Evolutionary conservation across 2,329 filamentous ascomycete species (phyloP).

Genomic region (Penicillium sp.): DNA sequence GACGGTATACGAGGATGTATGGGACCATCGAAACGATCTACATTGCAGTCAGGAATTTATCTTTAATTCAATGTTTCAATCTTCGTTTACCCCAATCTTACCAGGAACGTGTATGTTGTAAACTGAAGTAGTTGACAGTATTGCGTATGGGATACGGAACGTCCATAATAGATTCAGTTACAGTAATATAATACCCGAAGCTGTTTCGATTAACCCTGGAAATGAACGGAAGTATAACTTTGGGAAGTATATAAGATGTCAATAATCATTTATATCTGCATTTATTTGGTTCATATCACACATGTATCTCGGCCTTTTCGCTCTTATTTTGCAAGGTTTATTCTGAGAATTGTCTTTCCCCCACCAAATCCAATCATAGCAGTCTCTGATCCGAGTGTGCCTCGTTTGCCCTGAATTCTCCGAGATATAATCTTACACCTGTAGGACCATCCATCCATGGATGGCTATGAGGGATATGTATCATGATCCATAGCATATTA

Average conservation of each 20-base stretch:
- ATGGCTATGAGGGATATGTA: background rate
- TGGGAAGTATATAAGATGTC: background rate
- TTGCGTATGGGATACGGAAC: slow-evolving; percentile 16
- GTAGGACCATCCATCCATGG: too few species aligned
- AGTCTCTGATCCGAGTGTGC: slow-evolving; percentile 2
- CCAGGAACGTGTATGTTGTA: slow-evolving; percentile 18
- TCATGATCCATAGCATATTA: background rate
- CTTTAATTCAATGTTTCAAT: background rate
- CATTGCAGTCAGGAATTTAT: background rate
- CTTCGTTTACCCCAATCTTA: slow-evolving; percentile 14
- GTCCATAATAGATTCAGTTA: slow-evolving; percentile 6
- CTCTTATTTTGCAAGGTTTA: background rate
- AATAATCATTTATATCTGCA: background rate
- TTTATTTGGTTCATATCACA: background rate
- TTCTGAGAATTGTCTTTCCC: background rate
- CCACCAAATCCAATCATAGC: slow-evolving; percentile 4
- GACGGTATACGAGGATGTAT: background rate
- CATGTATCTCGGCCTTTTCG: background rate
- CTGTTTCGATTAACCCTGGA: slow-evolving; percentile 6
- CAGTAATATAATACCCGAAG: slow-evolving; percentile 19
- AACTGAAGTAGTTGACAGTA: slow-evolving; percentile 13
- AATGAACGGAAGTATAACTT: background rate
- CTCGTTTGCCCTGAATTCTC: slow-evolving; percentile 2
- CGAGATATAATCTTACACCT: background rate
- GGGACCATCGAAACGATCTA: background rate